These are phyloP conservation scores for Cucurbita maxima DNA, from an alignment of 306 rosid species.

Conservation along the genomic window DNA sequence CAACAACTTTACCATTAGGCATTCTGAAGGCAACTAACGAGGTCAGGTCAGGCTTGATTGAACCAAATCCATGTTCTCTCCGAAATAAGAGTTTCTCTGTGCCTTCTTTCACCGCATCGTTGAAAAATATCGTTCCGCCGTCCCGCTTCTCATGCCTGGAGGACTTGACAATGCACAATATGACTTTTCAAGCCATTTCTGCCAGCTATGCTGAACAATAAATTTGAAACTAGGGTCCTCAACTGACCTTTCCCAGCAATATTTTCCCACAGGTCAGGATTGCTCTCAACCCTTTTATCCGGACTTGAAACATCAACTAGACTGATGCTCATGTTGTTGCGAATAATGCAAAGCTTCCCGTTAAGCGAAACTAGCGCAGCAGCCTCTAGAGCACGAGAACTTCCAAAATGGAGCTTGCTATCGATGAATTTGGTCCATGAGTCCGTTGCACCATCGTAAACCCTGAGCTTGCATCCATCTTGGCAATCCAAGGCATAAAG, in stretches of 20 bases:
- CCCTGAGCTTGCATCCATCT: conserved; percentile 89
- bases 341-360: conserved; percentile 90
- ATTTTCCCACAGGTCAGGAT: conserved; percentile 90
- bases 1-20: conserved; percentile 7
- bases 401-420: conserved; percentile 90
- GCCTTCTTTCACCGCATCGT: conserved; percentile 3
- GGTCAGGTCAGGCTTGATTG: conserved; percentile 2
- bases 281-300: conserved; percentile 53
- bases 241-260: conserved; percentile 82
- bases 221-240: conserved; percentile 59
- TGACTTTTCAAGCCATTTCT: conserved; percentile 86
- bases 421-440: conserved; percentile 94
- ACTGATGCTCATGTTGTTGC: conserved; percentile 97
- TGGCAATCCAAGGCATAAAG: conserved; percentile 83
- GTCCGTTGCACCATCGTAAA: conserved; percentile 64
- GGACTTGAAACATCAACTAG: conserved; percentile 71
- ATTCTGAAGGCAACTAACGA: conserved; percentile 13
- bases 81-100: conserved; percentile 5
- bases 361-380: conserved; percentile 94
- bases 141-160: conserved; percentile 51
- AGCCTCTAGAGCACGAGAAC: conserved; percentile 76
- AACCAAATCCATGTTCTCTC: not conserved
- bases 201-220: conserved; percentile 86
- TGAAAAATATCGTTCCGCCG: not conserved
- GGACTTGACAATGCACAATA: conserved; percentile 95